These are phyloP conservation scores for Phaffia tasmanica DNA, from an alignment of 768 basidiomycete species.

Conservation along the genomic window DNA sequence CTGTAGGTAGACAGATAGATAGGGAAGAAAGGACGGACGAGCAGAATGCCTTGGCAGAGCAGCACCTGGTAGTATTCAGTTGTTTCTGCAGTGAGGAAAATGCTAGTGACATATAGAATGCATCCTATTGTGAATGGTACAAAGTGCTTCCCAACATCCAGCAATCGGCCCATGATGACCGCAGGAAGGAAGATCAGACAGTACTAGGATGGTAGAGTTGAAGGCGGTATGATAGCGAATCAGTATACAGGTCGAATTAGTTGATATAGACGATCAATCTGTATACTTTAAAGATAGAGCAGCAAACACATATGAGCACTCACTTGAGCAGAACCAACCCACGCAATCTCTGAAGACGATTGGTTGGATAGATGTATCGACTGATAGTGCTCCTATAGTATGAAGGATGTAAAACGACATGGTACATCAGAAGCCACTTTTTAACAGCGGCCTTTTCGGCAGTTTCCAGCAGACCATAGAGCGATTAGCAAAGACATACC, in stretches of 20 bases:
- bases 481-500: not conserved
- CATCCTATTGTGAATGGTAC: not conserved
- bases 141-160: conserved; percentile 3
- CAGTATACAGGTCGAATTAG: not conserved
- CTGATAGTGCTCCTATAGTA: not conserved
- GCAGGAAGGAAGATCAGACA: conserved; percentile 10
- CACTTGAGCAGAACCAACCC: not conserved
- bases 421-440: too few relatives aligned
- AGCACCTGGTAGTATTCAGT: conserved; percentile 10
- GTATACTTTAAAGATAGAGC: too few relatives aligned
- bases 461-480: not conserved
- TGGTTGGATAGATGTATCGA: not conserved
- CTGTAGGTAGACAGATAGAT: too few relatives aligned
- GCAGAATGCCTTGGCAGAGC: conserved; percentile 8
- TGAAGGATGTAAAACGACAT: too few relatives aligned
- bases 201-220: not conserved
- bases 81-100: conserved; percentile 5
- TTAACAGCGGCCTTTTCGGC: too few relatives aligned
- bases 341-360: conserved; percentile 1
- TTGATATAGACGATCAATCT: not conserved
- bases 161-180: not conserved
- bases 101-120: not conserved
- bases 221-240: not conserved
- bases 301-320: too few relatives aligned
- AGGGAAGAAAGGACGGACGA: not conserved